Base-by-base conservation (phyloP, 2,329 filamentous ascomycete species). In the Botrytis aclada region DNA sequence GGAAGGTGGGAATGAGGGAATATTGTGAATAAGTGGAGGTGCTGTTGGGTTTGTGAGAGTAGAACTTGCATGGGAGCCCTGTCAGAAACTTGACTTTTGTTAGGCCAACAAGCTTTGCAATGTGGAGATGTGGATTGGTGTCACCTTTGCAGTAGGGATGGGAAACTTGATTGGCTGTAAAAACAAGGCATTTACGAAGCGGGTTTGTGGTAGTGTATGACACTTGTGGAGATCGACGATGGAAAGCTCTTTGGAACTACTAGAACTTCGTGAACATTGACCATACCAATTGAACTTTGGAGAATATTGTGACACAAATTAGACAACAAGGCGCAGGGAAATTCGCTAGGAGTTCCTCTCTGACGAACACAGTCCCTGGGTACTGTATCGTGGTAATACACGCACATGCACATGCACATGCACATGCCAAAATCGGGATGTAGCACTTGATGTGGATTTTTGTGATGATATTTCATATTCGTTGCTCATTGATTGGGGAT, bases 171-270 rank as follows among this genome's bases (percentile, higher is more conserved):
- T 71, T 71, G 69, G 60, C 41, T 43, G 39, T 43, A 2, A 71
- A 32, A 32, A n/a, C n/a, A 63, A 8, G 29, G 8, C 34, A 65
- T 34, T 65, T 71, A 71, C 45, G 60, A 71, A 54, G 43, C 34
- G 32, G 34, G 69, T 61, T 65, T 56, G 29, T 32, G 69, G 41
- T 47, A 29, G 25, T 66, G 14, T 37, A 25, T 65, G 37, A 71
- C 60, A 71, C 47, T 34, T 29, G 58, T 61, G 32, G 34, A 70
- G 54, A 64, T 64, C 43, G 32, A 71, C 22, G 45, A 54, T 71
- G 45, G 41, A 47, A 34, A 32, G 18, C 56, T 67, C 25, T 67
- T 37, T 56, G 25, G n/a, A 69, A 56, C 65, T 56, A 67, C 47
- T 32, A 51, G 47, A 37, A 67, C 47, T n/a, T 56, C 37, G 22